Evolutionary conservation across 148 eudicot species (phyloP), one percentile per base, ranked within the genome.

Genomic region (Vaccinium corymbosum): DNA sequence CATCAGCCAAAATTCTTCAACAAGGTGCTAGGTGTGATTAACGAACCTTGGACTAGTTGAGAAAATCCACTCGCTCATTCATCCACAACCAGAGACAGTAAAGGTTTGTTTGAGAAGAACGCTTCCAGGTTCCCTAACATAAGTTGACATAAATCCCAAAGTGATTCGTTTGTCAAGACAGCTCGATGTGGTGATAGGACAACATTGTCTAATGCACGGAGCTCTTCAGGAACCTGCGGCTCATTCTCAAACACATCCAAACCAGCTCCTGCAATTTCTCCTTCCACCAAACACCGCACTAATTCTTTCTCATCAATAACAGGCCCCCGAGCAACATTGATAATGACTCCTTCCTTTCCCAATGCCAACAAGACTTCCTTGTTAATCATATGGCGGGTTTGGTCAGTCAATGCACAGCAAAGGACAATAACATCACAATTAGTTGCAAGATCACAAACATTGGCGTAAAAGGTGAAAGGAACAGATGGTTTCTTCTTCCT

Each of bases 181-280:
- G 92, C 97, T 38, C 15, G 32, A 78, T 95, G 98, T 0, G 97
- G 93, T 7, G 94, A 82, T 66, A 94, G 32, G 49, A 94, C 98
- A 48, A 95, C 97, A 76, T 90, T 95, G 49, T 94, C 91, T 89
- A 94, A 80, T 14, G 64, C 81, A 56, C 89, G 51, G 38, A 95
- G 89, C 85, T 94, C 93, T 17, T 85, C 73, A 0, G 97, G 93
- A 20, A 91, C 89, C 79, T 73, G 11, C 15, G 94, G 98, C 85
- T 95, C 97, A 29, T 91, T 71, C 86, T 91, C 97, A 83, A 91
- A 94, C 83, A 91, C 98, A 82, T 95, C 98, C 57, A 95, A 78
- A 4, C 95, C 97, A 79, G 95, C 98, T 52, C 97, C 98, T 3
- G 90, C 93, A 74, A 95, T 91, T 74, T 89, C 87, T 20, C 92